A percentile compares a stretch with the other conserved stretches of the same genome.
Conservation (phyloP, 352 stramenopile species). For the Phytopythium oedochilum region DNA sequence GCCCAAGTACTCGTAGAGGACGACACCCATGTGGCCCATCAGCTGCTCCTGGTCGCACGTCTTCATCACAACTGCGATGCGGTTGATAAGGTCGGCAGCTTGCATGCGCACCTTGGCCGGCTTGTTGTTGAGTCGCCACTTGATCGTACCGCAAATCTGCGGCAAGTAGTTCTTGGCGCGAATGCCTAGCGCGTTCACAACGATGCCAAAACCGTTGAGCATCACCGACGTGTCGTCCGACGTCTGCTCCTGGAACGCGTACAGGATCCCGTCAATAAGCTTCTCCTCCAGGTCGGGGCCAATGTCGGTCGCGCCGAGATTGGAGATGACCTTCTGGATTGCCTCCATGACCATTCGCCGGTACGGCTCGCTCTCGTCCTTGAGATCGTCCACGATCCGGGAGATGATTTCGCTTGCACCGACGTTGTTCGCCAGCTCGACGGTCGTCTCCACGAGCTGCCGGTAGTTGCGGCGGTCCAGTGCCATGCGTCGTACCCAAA, state of each 20-base stretch:
- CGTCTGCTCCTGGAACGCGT: constrained; percentile 98
- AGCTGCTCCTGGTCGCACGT: constrained; percentile 97
- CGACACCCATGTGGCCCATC: constrained; percentile 98
- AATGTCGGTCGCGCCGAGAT: constrained; percentile 96
- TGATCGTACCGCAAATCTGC: constrained; percentile 98
- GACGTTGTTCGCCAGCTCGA: constrained; percentile 99
- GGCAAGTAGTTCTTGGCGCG: constrained; percentile 98
- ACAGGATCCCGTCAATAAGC: constrained; percentile 99
- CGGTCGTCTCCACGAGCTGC: constrained; percentile 98
- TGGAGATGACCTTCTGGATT: constrained; percentile 97
- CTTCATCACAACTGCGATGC: constrained; percentile 99
- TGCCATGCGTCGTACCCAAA: constrained; percentile 99
- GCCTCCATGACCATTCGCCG: constrained; percentile 99
- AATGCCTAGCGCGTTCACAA: constrained; percentile 97
- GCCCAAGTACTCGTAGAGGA: constrained; percentile 99
- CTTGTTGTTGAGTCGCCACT: constrained; percentile 99
- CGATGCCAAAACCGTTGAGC: constrained; percentile 97
- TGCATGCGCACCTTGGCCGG: constrained; percentile 98
- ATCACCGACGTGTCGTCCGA: constrained; percentile 94
- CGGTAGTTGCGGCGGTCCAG: constrained; percentile 98
- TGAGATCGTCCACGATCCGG: constrained; percentile 98
- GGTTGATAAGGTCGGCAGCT: constrained; percentile 97
- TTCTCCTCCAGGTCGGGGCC: constrained; percentile 97
- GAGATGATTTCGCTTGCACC: constrained; percentile 97
- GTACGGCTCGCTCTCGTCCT: constrained; percentile 99